phyloP scores from a whole-genome alignment of 441 rosid species.

The Populus tomentosa region DNA sequence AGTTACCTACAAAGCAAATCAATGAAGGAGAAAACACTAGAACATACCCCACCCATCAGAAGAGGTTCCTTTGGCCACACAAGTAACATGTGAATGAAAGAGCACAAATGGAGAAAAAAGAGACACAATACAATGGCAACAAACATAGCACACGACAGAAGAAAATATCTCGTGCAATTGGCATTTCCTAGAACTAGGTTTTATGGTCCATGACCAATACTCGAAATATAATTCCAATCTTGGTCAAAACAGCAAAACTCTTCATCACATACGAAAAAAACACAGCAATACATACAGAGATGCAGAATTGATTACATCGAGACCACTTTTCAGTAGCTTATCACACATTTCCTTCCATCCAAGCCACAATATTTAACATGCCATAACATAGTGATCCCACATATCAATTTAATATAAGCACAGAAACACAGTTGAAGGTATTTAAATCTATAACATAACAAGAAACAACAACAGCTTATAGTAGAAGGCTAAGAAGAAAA shows the following conservation, averaged over 20 bases:
- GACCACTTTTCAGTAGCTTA: no score
- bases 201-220: no score
- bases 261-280: neutral
- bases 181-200: no score
- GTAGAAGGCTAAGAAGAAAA: neutral
- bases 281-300: neutral
- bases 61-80: neutral
- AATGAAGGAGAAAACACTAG: neutral
- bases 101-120: neutral
- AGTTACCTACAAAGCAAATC: neutral
- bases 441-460: neutral
- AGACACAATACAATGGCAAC: no score
- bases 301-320: neutral
- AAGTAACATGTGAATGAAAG: conserved; percentile 5
- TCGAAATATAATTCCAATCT: no score
- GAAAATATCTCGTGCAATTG: no score
- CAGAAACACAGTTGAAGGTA: neutral
- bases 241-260: neutral
- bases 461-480: neutral
- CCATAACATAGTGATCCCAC: neutral
- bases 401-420: neutral
- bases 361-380: no score
- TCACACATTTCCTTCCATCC: no score
- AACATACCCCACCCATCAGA: neutral
- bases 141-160: no score